Conservation (phyloP, 768 basidiomycete genomes). For the Botryobasidium botryosum region DNA sequence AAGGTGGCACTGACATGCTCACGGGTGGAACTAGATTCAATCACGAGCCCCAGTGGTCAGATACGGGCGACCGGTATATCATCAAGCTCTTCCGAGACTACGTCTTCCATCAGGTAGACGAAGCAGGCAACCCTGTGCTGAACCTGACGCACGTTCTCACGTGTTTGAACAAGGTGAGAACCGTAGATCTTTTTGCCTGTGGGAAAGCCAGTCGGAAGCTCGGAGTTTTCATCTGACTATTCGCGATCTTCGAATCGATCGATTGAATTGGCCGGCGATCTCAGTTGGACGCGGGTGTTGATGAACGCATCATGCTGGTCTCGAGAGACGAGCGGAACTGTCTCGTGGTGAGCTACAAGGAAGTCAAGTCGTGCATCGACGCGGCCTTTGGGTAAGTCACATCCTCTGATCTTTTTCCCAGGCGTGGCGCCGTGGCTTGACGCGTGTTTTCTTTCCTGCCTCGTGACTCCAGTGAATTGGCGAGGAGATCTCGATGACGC, state of each 20-base stretch:
- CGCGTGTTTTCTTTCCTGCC: too few relatives aligned
- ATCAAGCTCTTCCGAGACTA: slow-evolving; percentile 97
- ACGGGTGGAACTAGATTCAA: slow-evolving; percentile 44
- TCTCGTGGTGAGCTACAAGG: slow-evolving; percentile 83
- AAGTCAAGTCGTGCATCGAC: slow-evolving; percentile 73
- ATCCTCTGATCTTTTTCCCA: background rate
- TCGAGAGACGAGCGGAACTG: slow-evolving; percentile 93
- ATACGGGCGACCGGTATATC: slow-evolving; percentile 95
- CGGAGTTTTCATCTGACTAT: too few relatives aligned
- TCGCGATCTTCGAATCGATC: background rate
- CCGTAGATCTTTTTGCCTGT: too few relatives aligned
- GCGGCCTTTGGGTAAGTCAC: slow-evolving; percentile 58
- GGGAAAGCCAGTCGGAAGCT: too few relatives aligned
- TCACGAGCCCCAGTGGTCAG: slow-evolving; percentile 93
- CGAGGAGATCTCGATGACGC: too few relatives aligned
- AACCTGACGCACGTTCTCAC: slow-evolving; percentile 83
- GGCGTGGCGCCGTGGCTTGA: too few relatives aligned
- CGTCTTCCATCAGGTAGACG: slow-evolving; percentile 95
- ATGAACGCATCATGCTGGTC: slow-evolving; percentile 89
- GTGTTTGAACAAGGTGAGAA: slow-evolving; percentile 77
- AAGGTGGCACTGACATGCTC: background rate
- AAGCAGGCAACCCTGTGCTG: slow-evolving; percentile 72
- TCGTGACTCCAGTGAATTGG: too few relatives aligned
- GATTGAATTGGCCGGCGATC: background rate
- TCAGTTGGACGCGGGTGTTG: slow-evolving; percentile 82